Evolutionary conservation across 805 yeast species (phyloP).

Genomic region (Debaryomyces prosopidis): DNA sequence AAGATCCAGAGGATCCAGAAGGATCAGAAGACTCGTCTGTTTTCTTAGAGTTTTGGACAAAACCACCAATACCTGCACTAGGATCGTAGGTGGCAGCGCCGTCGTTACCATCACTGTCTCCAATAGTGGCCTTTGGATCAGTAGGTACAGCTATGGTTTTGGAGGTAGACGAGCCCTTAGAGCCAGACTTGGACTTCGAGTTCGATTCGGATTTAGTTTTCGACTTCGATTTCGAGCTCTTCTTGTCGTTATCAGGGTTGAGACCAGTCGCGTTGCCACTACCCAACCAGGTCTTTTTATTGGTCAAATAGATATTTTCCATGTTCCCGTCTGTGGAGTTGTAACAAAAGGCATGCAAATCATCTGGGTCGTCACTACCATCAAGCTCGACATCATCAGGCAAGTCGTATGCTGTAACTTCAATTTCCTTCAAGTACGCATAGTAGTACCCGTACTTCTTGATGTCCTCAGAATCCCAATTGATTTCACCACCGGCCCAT

Average conservation of each 20-base stretch:
- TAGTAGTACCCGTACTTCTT: slow-evolving; percentile 78
- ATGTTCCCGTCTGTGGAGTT: slow-evolving; percentile 44
- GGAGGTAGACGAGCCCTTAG: slow-evolving; percentile 8
- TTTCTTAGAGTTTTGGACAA: slow-evolving; percentile 31
- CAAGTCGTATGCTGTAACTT: slow-evolving; percentile 69
- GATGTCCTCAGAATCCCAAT: slow-evolving; percentile 81
- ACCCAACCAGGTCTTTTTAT: slow-evolving; percentile 60
- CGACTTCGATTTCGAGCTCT: slow-evolving; percentile 13
- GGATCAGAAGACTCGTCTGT: slow-evolving; percentile 14
- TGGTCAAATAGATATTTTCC: slow-evolving; percentile 54
- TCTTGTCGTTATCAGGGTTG: slow-evolving; percentile 44
- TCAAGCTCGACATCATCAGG: slow-evolving; percentile 52
- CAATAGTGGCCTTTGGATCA: background rate
- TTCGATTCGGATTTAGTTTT: background rate
- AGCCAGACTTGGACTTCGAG: slow-evolving; percentile 6
- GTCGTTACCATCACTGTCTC: background rate
- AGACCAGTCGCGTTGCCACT: slow-evolving; percentile 66
- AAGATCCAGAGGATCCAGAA: slow-evolving; percentile 9
- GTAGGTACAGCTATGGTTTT: slow-evolving; percentile 6
- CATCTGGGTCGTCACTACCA: slow-evolving; percentile 51
- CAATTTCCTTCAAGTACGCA: slow-evolving; percentile 59
- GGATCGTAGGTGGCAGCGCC: slow-evolving; percentile 13
- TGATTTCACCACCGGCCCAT: slow-evolving; percentile 87
- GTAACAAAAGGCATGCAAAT: slow-evolving; percentile 48
- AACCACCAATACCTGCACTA: slow-evolving; percentile 33